Evolutionary conservation across 176 grass and related monocot genomes (phyloP).

Genomic region (Triticum urartu): DNA sequence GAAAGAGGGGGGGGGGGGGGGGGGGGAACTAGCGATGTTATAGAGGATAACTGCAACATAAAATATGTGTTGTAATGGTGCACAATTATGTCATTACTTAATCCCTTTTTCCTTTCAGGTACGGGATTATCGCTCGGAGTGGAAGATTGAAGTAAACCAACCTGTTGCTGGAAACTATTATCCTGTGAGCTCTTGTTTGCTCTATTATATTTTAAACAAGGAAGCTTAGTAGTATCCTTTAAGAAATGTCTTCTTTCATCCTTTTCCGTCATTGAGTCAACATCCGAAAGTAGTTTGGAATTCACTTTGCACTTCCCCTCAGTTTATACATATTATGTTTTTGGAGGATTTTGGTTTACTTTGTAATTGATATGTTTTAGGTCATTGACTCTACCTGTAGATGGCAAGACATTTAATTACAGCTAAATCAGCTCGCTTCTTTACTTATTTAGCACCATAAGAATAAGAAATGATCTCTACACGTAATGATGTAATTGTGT

Average conservation of each 20-base stretch:
- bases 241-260: conserved; percentile 6
- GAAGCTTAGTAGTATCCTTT: conserved; percentile 14
- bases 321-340: not conserved
- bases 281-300: not conserved
- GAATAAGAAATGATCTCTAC: not conserved
- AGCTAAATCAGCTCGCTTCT: not conserved
- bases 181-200: conserved; percentile 60
- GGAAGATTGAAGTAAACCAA: conserved; percentile 87
- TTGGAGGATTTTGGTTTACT: conserved; percentile 11
- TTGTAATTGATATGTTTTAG: conserved; percentile 12
- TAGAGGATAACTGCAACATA: not conserved
- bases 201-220: not conserved
- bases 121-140: conserved; percentile 84
- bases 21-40: not conserved
- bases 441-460: not conserved
- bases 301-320: not conserved
- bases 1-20: not conserved
- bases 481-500: not conserved
- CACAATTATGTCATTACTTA: not conserved
- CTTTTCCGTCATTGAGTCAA: not conserved
- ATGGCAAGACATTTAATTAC: not conserved
- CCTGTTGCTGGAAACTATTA: conserved; percentile 98
- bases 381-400: conserved; percentile 27
- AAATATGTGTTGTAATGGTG: not conserved
- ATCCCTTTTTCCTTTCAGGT: conserved; percentile 51